These are phyloP conservation scores for Suhomyces choctaworum DNA, from an alignment of 1,139 yeast species.

Conservation along the genomic window DNA sequence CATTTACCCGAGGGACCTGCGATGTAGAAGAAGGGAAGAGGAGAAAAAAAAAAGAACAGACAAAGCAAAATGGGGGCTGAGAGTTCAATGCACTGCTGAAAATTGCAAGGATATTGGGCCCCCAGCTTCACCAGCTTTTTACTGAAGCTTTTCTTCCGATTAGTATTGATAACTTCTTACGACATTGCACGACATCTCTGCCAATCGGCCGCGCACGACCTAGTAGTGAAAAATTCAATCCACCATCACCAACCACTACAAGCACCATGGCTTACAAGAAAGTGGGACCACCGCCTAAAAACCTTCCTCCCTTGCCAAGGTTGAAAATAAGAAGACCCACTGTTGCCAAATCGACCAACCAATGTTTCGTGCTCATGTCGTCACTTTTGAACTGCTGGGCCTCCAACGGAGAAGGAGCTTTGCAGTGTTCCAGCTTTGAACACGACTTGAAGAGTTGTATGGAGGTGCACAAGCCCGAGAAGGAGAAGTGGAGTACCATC, in stretches of 20 bases:
- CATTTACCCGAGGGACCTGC: constrained; percentile 1
- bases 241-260: constrained; percentile 2
- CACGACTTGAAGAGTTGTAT: constrained; percentile 47
- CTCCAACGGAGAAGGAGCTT: constrained; percentile 82
- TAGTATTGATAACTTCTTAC: too few species aligned
- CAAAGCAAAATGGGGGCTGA: too few species aligned
- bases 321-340: constrained; percentile 69
- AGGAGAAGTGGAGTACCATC: constrained; percentile 52
- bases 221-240: constrained; percentile 5
- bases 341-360: constrained; percentile 57
- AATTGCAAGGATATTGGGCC: too few species aligned
- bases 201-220: constrained; percentile 3
- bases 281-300: constrained; percentile 30
- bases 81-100: too few species aligned
- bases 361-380: constrained; percentile 81
- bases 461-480: constrained; percentile 49
- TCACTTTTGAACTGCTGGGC: constrained; percentile 94
- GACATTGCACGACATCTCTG: neutral
- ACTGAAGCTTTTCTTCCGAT: too few species aligned
- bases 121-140: too few species aligned
- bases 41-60: too few species aligned
- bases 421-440: constrained; percentile 64
- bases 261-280: constrained; percentile 30
- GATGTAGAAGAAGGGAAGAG: neutral
- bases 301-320: constrained; percentile 74